phyloP scores from a whole-genome alignment of 306 rosid genomes.

The Spatholobus suberectus region DNA sequence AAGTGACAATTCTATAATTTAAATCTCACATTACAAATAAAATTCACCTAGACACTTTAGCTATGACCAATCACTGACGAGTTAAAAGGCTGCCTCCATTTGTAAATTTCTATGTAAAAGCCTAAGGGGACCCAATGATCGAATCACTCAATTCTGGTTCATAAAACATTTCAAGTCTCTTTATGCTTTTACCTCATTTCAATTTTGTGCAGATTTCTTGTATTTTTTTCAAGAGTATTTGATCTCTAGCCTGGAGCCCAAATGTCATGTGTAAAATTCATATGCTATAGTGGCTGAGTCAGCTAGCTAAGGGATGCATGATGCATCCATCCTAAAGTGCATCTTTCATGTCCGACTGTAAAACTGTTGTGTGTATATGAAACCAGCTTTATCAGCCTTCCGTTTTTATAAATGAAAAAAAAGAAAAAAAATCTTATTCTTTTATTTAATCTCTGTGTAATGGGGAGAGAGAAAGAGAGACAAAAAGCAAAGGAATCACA shows the following conservation, averaged over 20 bases:
- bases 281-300: background rate
- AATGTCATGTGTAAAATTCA: background rate
- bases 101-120: conserved; percentile 26
- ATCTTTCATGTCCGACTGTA: conserved; percentile 1
- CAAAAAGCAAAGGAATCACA: conserved; percentile 35
- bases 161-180: background rate
- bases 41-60: background rate
- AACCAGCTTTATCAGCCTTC: conserved; percentile 38
- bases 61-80: background rate
- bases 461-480: conserved; percentile 26
- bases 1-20: background rate
- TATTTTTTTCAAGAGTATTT: background rate
- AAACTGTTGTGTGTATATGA: conserved; percentile 6
- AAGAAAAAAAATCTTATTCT: background rate
- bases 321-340: conserved; percentile 7
- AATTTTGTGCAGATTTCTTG: background rate
- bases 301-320: background rate
- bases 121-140: conserved; percentile 8
- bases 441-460: background rate
- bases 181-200: conserved; percentile 11
- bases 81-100: conserved; percentile 19
- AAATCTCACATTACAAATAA: background rate
- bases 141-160: background rate
- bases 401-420: background rate
- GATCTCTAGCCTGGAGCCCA: background rate